Base-by-base conservation (phyloP, 2,329 filamentous ascomycete species). In the Curvularia lunata region DNA sequence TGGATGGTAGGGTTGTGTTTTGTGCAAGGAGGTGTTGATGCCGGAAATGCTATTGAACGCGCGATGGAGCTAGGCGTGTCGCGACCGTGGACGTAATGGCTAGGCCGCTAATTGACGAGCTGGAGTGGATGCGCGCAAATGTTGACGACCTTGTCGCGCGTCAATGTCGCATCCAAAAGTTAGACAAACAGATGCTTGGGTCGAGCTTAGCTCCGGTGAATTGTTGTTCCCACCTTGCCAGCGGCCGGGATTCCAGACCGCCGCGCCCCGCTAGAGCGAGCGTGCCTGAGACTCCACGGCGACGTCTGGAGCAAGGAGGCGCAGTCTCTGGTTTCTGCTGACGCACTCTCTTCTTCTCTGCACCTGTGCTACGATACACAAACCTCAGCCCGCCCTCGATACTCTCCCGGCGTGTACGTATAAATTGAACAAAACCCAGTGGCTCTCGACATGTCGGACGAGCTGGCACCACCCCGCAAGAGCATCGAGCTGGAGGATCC, bases 401-500 rank as follows among this genome's bases (percentile, higher is more conserved):
- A 43, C 2, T 19, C 19, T 6, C 42, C 41, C 27, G n/a, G 32
- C 41, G 9, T 23, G 16, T 30, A 58, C 42, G 25, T 50, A 18
- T 8, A 43, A 9, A 51, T 41, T 49, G 19, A 43, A 43, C 19
- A 2, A 19, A 23, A n/a, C 21, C 28, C 18, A 38, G 32, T 30
- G 23, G 42, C 45, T 46, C 30, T 40, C 45, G 38, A 66, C 70
- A 79, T 79, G 77, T 55, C 68, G 50, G 67, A 81, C 69, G 74
- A 77, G 59, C 77, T 86, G 63, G 77, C 83, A 67, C 83, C 83
- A 60, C 84, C 84, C 50, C 77, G 78, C 62, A 84, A 83, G 73
- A 84, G 82, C 64, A 78, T 81, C 25, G 83, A 85, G 75, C 72
- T 84, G 45, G 79, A 85, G 68, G 84, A 86, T 65, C 73, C 83